A percentile compares a stretch with the other conserved stretches of the same genome.
Conservation (phyloP, 2,329 filamentous ascomycete species). For the Gnomoniopsis smithogilvyi region DNA sequence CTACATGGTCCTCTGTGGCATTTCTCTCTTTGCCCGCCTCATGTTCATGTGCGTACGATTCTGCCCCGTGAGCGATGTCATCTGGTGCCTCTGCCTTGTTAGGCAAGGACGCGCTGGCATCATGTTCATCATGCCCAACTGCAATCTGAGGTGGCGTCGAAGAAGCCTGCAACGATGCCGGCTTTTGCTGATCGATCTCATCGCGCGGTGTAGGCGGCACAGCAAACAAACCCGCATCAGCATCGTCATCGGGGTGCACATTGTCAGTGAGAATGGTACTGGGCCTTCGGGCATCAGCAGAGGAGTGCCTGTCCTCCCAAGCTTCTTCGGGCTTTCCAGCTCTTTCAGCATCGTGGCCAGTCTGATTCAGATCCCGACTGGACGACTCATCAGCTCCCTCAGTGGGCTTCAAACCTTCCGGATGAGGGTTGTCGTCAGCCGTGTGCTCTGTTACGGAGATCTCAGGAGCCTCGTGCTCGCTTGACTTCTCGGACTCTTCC, state of each 20-base stretch:
- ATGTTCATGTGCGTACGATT: not conserved
- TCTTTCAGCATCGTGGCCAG: not conserved
- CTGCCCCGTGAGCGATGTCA: not conserved
- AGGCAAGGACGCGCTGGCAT: not conserved
- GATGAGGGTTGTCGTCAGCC: not conserved
- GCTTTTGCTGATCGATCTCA: not conserved
- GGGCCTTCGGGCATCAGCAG: not conserved
- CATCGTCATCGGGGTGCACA: not conserved
- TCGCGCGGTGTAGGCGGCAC: conserved; percentile 13
- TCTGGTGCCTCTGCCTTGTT: not conserved
- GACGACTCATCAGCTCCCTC: not conserved
- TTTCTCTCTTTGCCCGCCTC: not conserved
- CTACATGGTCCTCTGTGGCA: not conserved
- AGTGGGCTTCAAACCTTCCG: not conserved
- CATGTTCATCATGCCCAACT: not conserved
- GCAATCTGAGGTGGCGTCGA: not conserved
- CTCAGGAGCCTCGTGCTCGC: not conserved
- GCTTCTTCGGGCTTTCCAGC: not conserved
- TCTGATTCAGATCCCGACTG: not conserved
- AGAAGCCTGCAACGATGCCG: not conserved
- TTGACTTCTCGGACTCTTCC: not conserved
- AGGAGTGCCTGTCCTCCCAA: not conserved
- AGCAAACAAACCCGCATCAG: conserved; percentile 11
- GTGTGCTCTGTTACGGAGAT: not conserved
- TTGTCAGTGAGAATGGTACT: not conserved